Evolutionary conservation across 2,329 filamentous ascomycete species (phyloP).

Genomic region (Helicocarpus griseus): DNA sequence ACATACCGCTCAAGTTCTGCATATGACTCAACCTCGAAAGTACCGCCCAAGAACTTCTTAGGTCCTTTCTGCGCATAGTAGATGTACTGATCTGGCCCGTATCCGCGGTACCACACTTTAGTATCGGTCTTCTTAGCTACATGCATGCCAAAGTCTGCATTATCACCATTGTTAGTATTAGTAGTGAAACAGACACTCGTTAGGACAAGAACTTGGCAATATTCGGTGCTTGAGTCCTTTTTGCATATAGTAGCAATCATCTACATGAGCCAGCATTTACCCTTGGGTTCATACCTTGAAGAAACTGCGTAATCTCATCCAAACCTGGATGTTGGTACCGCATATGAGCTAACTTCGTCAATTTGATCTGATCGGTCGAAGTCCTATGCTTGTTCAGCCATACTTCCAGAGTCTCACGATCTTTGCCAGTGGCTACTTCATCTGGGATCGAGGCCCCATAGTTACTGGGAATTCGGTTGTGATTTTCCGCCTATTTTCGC

Average conservation of each 20-base stretch:
- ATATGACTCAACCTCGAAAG: slow-evolving; percentile 33
- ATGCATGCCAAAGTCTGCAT: slow-evolving; percentile 35
- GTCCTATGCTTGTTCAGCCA: background rate
- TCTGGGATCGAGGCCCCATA: background rate
- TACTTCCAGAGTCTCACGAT: background rate
- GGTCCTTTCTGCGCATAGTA: slow-evolving; percentile 34
- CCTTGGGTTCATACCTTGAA: slow-evolving; percentile 21
- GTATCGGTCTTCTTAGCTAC: slow-evolving; percentile 27
- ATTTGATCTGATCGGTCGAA: slow-evolving; percentile 33
- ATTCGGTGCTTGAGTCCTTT: too few species aligned
- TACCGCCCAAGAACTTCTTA: slow-evolving; percentile 34
- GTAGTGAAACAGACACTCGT: background rate
- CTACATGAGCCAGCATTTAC: too few species aligned
- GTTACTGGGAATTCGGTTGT: background rate
- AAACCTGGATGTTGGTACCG: slow-evolving; percentile 46
- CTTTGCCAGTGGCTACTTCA: background rate
- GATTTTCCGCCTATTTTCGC: background rate
- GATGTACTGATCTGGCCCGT: slow-evolving; percentile 35
- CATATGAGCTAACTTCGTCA: slow-evolving; percentile 43
- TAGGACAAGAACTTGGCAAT: too few species aligned
- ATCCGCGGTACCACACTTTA: slow-evolving; percentile 35
- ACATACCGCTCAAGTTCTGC: slow-evolving; percentile 31
- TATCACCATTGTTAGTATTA: slow-evolving; percentile 16
- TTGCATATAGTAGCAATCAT: too few species aligned
- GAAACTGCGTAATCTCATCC: slow-evolving; percentile 38